Evolutionary conservation across 2,329 filamentous ascomycete species (phyloP), one percentile per base, ranked within the genome.

Genomic region (Fusarium napiforme): DNA sequence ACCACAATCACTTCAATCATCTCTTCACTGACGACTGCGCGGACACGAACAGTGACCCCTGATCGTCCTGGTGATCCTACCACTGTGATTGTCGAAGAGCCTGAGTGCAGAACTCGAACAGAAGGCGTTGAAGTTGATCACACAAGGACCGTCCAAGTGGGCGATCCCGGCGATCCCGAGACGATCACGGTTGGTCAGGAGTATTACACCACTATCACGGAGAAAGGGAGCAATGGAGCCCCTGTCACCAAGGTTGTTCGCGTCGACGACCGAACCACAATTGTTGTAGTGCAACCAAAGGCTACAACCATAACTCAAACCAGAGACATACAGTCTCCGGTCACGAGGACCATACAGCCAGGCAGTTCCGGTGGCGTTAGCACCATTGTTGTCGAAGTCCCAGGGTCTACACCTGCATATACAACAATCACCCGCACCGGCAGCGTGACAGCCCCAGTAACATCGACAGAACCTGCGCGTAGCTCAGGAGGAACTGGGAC

Each of bases 1-100:
- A 69, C 56, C 0, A 68, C 64, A 0, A 39, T 69, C 2, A 68
- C 65, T 4, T 68, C 65, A 14, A 49, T 63, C 8, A 43, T 68
- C 8, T 59, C 64, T 7, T 56, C 56, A 7, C 23, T 68, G 12
- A 63, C 26, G 4, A 23, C n/a, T 6, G 57, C 15, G 21, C 19
- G 37, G 23, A 69, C 64, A 2, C 64, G 65, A 4, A 68, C 64
- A 16, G 3, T 68, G 21, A 55, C 45, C 1, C 65, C 65, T 15
- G 39, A 40, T 21, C 37, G 3, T 3, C 28, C 65, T 4, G 47
- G 37, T 1, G 63, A 53, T 8, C 40, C 64, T 0, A 67, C 63
- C 5, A 67, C 64, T 18, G 46, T 67, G 7, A 30, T 30, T 5
- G 11, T 67, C 9, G 64, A 67, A 10, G 30, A 39, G 28, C 55